Conservation (phyloP, 768 basidiomycete species). For the Sarcodon sp. region DNA sequence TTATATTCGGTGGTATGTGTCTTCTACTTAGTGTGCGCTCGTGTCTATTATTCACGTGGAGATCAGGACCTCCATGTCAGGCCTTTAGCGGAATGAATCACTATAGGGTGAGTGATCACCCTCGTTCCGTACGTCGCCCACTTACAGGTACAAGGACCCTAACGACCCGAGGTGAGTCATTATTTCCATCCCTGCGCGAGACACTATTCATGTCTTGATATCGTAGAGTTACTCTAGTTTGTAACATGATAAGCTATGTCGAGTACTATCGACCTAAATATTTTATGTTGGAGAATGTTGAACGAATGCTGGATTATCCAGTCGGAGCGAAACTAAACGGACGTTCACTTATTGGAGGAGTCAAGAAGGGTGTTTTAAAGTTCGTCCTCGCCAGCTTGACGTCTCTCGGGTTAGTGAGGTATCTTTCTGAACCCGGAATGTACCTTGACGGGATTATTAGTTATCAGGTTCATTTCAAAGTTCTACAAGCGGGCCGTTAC, state of each 20-base stretch:
- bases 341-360: constrained; percentile 19
- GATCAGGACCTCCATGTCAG: constrained; percentile 63
- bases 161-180: constrained; percentile 43
- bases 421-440: background rate
- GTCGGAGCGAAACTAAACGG: constrained; percentile 25
- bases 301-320: constrained; percentile 40
- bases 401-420: constrained; percentile 41
- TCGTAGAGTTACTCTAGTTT: constrained; percentile 44
- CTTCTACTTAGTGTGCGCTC: background rate
- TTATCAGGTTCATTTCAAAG: constrained; percentile 55
- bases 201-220: background rate
- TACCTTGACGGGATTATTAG: constrained; percentile 16
- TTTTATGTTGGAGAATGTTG: constrained; percentile 65
- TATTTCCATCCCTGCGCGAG: background rate
- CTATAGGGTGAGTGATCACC: constrained; percentile 29
- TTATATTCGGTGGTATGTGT: constrained; percentile 59
- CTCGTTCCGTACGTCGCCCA: background rate
- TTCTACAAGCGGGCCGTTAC: constrained; percentile 60
- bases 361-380: constrained; percentile 51
- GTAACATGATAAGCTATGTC: constrained; percentile 59
- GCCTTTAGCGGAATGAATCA: constrained; percentile 58
- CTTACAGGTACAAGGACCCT: constrained; percentile 24
- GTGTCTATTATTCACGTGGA: background rate
- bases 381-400: constrained; percentile 47
- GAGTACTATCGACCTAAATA: constrained; percentile 52